phyloP scores from a whole-genome alignment of 352 stramenopile species.

The Aphanomyces invadans region DNA sequence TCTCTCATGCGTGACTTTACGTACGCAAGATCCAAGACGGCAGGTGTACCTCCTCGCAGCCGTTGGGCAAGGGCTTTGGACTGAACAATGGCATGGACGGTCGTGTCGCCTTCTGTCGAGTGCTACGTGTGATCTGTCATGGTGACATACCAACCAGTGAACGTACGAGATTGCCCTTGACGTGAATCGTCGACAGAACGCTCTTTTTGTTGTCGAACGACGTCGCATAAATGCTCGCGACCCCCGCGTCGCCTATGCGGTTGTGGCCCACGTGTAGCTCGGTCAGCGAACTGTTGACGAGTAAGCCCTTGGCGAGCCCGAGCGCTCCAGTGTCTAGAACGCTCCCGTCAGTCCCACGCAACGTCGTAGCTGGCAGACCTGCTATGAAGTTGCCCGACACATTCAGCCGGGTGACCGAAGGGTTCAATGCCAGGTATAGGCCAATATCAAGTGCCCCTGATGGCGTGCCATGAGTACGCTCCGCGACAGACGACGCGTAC shows the following conservation, averaged over 20 bases:
- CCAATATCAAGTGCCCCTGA: conserved; percentile 36
- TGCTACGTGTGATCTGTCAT: background rate
- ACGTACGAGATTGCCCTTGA: conserved; percentile 16
- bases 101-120: conserved; percentile 1
- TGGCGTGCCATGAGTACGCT: background rate
- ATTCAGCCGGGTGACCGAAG: conserved; percentile 38
- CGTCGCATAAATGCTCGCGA: background rate
- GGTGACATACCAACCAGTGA: background rate
- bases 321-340: conserved; percentile 45
- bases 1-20: background rate
- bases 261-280: conserved; percentile 26
- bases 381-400: conserved; percentile 49
- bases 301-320: conserved; percentile 46
- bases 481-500: conserved; percentile 23
- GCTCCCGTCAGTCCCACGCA: too few species aligned
- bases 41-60: background rate
- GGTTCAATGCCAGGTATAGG: conserved; percentile 40
- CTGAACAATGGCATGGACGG: conserved; percentile 12
- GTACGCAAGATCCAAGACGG: conserved; percentile 20
- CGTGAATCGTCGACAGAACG: background rate
- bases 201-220: conserved; percentile 21
- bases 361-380: too few species aligned
- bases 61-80: conserved; percentile 4
- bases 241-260: conserved; percentile 41
- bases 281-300: conserved; percentile 18